phyloP scores from a whole-genome alignment of 768 basidiomycete species.

The Tulasnella sp. region DNA sequence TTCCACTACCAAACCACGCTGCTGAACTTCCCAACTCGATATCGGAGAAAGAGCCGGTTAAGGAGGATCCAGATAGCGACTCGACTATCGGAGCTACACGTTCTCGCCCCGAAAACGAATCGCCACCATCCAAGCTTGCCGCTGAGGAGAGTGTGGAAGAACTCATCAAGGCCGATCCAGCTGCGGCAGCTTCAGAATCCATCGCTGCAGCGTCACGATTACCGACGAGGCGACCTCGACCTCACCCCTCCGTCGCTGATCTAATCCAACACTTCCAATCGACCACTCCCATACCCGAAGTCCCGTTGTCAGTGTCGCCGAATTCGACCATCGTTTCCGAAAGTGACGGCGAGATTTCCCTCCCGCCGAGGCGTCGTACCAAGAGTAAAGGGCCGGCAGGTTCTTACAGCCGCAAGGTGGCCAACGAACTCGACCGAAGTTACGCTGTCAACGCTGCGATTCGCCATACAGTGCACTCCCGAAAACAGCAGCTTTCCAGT shows the following conservation, averaged over 20 bases:
- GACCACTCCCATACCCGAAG: slow-evolving; percentile 23
- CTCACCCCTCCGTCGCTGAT: slow-evolving; percentile 51
- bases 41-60: slow-evolving; percentile 21
- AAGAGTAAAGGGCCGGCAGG: slow-evolving; percentile 18
- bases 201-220: slow-evolving; percentile 24
- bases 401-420: slow-evolving; percentile 21
- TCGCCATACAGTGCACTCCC: slow-evolving; percentile 2
- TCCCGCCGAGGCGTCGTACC: slow-evolving; percentile 21
- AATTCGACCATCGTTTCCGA: slow-evolving; percentile 45
- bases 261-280: slow-evolving; percentile 40
- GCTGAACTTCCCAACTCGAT: neutral
- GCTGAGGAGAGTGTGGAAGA: slow-evolving; percentile 1
- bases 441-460: slow-evolving; percentile 90
- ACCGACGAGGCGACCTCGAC: slow-evolving; percentile 26
- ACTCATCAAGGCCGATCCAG: slow-evolving; percentile 17
- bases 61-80: slow-evolving; percentile 65
- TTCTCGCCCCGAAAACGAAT: neutral
- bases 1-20: neutral
- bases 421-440: slow-evolving; percentile 79
- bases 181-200: too few species aligned
- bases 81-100: slow-evolving; percentile 59
- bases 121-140: neutral
- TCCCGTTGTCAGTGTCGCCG: neutral
- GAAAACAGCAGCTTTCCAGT: neutral
- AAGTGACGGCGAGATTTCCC: slow-evolving; percentile 52